These are phyloP conservation scores for Chlamydomonas sphaeroides DNA, from an alignment of 139 green algal species.

Conservation along the genomic window DNA sequence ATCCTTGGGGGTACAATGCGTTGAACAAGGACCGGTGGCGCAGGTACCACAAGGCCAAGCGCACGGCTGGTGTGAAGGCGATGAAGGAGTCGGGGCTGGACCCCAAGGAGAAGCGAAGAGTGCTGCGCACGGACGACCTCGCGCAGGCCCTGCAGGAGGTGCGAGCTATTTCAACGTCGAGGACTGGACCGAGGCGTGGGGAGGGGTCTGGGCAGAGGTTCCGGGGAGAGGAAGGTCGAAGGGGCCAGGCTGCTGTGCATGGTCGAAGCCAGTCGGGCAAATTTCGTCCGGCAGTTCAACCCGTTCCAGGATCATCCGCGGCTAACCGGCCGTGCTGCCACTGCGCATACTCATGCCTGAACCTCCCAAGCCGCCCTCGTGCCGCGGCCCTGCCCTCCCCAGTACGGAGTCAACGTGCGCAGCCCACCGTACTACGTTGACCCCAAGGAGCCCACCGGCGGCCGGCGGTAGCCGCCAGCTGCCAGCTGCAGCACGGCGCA, in stretches of 20 bases:
- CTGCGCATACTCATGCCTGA: too few relatives aligned
- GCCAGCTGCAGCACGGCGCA: too few relatives aligned
- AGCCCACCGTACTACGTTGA: constrained; percentile 43
- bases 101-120: constrained; percentile 27
- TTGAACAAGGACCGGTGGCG: too few relatives aligned
- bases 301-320: background rate
- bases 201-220: background rate
- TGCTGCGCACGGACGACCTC: constrained; percentile 36
- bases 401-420: constrained; percentile 32
- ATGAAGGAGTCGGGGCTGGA: constrained; percentile 39
- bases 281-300: too few relatives aligned
- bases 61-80: constrained; percentile 11
- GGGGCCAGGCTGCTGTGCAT: too few relatives aligned
- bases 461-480: background rate
- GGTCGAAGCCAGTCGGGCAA: too few relatives aligned
- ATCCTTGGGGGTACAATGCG: too few relatives aligned
- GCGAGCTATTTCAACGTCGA: too few relatives aligned
- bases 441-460: background rate
- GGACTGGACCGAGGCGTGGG: background rate
- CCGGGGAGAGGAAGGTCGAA: too few relatives aligned
- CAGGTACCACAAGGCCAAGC: constrained; percentile 40
- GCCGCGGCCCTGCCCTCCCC: background rate
- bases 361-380: background rate
- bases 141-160: constrained; percentile 36
- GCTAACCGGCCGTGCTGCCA: too few relatives aligned